phyloP scores from a whole-genome alignment of 495 filamentous ascomycete species.

The Penicillium pancosmium region DNA sequence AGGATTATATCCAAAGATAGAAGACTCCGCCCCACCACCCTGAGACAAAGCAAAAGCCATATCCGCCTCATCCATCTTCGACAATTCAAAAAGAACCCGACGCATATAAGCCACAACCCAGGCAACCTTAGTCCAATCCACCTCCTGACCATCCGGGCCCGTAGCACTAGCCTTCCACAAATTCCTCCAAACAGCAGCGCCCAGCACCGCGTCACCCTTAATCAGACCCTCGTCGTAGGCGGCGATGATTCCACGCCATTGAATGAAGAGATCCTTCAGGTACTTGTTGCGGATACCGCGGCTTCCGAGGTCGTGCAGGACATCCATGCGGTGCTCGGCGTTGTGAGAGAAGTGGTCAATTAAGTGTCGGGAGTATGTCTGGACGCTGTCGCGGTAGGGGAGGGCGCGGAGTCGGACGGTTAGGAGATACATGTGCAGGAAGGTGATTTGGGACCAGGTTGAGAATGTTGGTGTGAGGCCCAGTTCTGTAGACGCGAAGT shows the following conservation, averaged over 20 bases:
- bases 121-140: constrained; percentile 72
- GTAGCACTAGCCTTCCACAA: constrained; percentile 69
- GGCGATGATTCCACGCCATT: constrained; percentile 83
- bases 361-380: constrained; percentile 71
- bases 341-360: constrained; percentile 94
- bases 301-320: constrained; percentile 66
- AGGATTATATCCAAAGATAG: constrained; percentile 40
- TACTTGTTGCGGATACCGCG: constrained; percentile 74
- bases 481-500: constrained; percentile 40
- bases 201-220: constrained; percentile 82
- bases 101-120: constrained; percentile 80
- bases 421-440: constrained; percentile 93
- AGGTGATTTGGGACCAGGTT: constrained; percentile 93
- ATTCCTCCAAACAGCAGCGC: constrained; percentile 91
- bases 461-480: constrained; percentile 81
- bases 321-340: constrained; percentile 84
- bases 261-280: constrained; percentile 87
- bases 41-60: constrained; percentile 40
- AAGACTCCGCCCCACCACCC: constrained; percentile 14
- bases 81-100: constrained; percentile 62
- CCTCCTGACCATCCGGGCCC: constrained; percentile 49
- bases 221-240: constrained; percentile 87
- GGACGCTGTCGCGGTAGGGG: constrained; percentile 57
- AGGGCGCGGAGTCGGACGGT: constrained; percentile 82
- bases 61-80: constrained; percentile 62